phyloP scores from a whole-genome alignment of 441 rosid genomes.

The Brassica hybrid region DNA sequence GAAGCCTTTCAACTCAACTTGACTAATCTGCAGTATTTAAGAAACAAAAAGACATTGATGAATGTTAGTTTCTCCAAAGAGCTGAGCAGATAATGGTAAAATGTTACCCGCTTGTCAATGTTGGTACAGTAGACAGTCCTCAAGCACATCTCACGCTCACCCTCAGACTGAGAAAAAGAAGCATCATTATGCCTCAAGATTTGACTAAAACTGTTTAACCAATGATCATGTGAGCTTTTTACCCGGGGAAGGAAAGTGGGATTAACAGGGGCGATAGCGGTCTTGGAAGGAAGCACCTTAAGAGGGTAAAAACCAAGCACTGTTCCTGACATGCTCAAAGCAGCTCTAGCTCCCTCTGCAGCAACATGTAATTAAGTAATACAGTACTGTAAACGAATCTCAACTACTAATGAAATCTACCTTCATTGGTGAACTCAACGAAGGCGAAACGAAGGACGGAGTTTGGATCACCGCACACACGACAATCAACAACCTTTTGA shows the following conservation, averaged over 20 bases:
- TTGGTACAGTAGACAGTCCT: constrained; percentile 96
- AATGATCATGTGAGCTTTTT: constrained; percentile 35
- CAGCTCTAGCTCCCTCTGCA: constrained; percentile 88
- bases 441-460: constrained; percentile 91
- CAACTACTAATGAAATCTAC: constrained; percentile 46
- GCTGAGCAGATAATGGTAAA: no score
- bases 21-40: constrained; percentile 75
- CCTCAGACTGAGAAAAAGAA: constrained; percentile 65
- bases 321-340: constrained; percentile 83
- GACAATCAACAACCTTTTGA: constrained; percentile 81
- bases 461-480: constrained; percentile 96
- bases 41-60: no score
- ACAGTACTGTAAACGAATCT: background rate
- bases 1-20: constrained; percentile 78
- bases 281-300: constrained; percentile 92
- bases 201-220: constrained; percentile 7
- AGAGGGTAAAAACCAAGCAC: constrained; percentile 92
- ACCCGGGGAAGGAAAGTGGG: constrained; percentile 94
- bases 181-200: constrained; percentile 8
- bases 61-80: no score
- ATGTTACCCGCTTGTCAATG: constrained; percentile 95
- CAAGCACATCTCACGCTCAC: constrained; percentile 96
- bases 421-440: constrained; percentile 84
- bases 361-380: no score
- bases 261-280: constrained; percentile 98